Evolutionary conservation across 2,329 filamentous ascomycete genomes (phyloP).

Genomic region (Calonectria leucothoes): DNA sequence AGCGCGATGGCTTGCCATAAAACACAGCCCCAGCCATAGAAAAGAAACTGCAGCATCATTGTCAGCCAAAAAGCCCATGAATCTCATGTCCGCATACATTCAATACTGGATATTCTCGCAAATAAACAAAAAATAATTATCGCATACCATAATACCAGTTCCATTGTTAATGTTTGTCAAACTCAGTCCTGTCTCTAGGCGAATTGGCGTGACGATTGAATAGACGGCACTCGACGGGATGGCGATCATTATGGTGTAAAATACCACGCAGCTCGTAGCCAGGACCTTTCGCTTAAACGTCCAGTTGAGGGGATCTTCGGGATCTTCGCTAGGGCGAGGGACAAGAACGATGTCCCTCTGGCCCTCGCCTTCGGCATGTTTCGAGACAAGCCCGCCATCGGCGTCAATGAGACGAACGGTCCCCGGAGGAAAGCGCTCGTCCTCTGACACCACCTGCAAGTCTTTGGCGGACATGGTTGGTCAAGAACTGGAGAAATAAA

Average conservation of each 20-base stretch:
- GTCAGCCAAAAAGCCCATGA: neutral
- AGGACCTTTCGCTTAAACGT: slow-evolving; percentile 33
- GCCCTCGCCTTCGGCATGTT: neutral
- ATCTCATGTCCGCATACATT: neutral
- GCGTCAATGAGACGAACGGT: slow-evolving; percentile 16
- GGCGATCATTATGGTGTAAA: slow-evolving; percentile 38
- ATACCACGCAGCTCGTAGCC: slow-evolving; percentile 32
- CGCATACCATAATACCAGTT: slow-evolving; percentile 42
- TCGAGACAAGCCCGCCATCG: neutral
- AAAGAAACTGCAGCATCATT: slow-evolving; percentile 39
- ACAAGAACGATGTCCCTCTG: slow-evolving; percentile 36
- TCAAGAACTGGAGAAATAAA: too few relatives aligned
- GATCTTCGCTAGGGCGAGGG: slow-evolving; percentile 38
- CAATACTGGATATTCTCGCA: neutral
- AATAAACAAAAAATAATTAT: neutral
- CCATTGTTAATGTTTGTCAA: slow-evolving; percentile 45
- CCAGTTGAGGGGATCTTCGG: slow-evolving; percentile 44
- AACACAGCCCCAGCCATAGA: slow-evolving; percentile 48
- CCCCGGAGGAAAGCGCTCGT: neutral
- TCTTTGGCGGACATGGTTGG: slow-evolving; percentile 2
- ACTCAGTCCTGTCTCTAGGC: slow-evolving; percentile 32
- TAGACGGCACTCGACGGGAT: slow-evolving; percentile 44
- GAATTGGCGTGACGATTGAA: slow-evolving; percentile 44
- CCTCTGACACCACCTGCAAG: neutral
- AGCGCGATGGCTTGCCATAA: slow-evolving; percentile 48